phyloP scores from a whole-genome alignment of 352 stramenopile species.

The Stramenopiles sp. region DNA sequence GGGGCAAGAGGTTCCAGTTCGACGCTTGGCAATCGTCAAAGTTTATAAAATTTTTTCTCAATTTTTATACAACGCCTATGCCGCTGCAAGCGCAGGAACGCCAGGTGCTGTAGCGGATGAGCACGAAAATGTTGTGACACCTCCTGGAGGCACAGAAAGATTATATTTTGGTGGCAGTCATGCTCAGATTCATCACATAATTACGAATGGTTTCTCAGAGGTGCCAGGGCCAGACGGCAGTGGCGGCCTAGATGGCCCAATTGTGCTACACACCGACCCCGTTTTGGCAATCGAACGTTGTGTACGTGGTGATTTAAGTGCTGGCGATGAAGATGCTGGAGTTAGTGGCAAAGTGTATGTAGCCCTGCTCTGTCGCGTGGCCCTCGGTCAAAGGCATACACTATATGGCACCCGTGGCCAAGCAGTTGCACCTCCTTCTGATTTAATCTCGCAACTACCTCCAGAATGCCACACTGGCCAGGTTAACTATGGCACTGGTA shows the following conservation, averaged over 20 bases:
- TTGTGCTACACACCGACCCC: background rate
- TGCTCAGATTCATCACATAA: background rate
- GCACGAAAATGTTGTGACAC: background rate
- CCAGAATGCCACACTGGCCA: background rate
- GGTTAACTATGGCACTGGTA: background rate
- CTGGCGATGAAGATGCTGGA: background rate
- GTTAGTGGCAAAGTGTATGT: background rate
- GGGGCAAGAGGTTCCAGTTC: background rate
- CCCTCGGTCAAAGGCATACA: background rate
- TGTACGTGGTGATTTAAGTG: background rate
- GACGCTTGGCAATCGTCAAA: background rate
- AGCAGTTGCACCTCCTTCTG: background rate
- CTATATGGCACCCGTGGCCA: background rate
- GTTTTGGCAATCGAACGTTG: background rate
- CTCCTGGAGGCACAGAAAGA: background rate
- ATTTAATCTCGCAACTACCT: background rate
- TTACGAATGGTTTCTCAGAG: background rate
- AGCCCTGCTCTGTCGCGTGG: background rate
- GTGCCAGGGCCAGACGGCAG: background rate
- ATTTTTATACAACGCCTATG: background rate
- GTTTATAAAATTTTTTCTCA: background rate
- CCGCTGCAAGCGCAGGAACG: background rate
- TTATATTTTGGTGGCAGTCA: background rate
- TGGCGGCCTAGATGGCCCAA: background rate
- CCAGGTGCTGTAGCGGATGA: background rate